These are phyloP conservation scores for Talaromyces sp. DNA, from an alignment of 2,329 filamentous ascomycete genomes.

Conservation along the genomic window DNA sequence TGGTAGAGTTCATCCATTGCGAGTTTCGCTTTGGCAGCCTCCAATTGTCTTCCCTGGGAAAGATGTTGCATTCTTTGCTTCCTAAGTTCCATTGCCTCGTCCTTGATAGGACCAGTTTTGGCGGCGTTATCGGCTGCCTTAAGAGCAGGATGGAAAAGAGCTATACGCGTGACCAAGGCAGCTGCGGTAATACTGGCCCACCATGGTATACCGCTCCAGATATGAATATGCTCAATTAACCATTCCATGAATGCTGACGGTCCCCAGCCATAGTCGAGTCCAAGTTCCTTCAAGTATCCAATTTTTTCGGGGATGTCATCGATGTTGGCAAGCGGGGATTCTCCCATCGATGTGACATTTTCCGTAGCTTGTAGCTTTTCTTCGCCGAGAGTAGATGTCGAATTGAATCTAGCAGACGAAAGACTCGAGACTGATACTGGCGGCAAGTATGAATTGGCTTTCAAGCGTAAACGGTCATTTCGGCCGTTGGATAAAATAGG, in stretches of 20 bases:
- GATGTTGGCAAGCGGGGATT: conserved; percentile 27
- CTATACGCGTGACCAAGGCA: conserved; percentile 59
- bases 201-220: conserved; percentile 73
- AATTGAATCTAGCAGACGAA: conserved; percentile 36
- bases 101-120: conserved; percentile 52
- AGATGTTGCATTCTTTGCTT: conserved; percentile 41
- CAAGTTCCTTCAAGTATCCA: conserved; percentile 76
- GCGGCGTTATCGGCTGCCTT: conserved; percentile 58
- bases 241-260: conserved; percentile 69
- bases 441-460: conserved; percentile 8
- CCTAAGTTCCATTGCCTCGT: conserved; percentile 48
- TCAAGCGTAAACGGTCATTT: conserved; percentile 1
- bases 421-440: conserved; percentile 20
- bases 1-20: conserved; percentile 51
- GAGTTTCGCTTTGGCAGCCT: conserved; percentile 42
- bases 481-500: conserved; percentile 20
- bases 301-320: conserved; percentile 66
- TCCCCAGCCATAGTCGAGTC: conserved; percentile 83
- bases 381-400: conserved; percentile 25
- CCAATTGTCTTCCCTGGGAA: conserved; percentile 42
- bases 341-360: conserved; percentile 16
- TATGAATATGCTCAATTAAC: conserved; percentile 74
- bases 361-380: conserved; percentile 5
- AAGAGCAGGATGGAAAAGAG: conserved; percentile 62
- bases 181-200: conserved; percentile 66